These are phyloP conservation scores for Metschnikowia drakensbergensis DNA, from an alignment of 805 yeast genomes.

Conservation along the genomic window DNA sequence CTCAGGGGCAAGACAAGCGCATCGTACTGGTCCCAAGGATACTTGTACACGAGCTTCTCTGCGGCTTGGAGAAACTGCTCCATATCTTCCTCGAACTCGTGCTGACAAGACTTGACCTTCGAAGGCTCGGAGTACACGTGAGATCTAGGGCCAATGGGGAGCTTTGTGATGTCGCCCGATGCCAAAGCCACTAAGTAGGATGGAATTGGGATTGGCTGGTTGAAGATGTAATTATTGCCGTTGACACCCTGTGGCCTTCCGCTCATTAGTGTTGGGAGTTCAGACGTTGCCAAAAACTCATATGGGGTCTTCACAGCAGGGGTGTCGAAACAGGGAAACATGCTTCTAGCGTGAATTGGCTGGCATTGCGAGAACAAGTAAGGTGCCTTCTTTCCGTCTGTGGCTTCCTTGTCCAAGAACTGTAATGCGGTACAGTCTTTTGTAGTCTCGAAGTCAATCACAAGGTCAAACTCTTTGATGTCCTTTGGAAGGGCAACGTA, in stretches of 20 bases:
- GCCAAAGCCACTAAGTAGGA: constrained; percentile 81
- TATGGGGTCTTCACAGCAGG: constrained; percentile 76
- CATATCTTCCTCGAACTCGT: constrained; percentile 77
- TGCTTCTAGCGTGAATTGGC: constrained; percentile 84
- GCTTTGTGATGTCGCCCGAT: constrained; percentile 68
- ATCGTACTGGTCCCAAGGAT: constrained; percentile 83
- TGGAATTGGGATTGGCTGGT: constrained; percentile 82
- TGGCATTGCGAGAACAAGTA: constrained; percentile 86
- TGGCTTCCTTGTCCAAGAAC: constrained; percentile 71
- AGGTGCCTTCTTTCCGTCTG: constrained; percentile 66
- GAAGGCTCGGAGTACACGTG: constrained; percentile 76
- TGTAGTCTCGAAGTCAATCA: constrained; percentile 65
- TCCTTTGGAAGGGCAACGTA: constrained; percentile 23
- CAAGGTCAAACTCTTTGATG: constrained; percentile 23
- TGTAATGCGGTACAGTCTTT: constrained; percentile 77
- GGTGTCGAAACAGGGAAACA: constrained; percentile 89
- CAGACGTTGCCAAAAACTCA: constrained; percentile 55
- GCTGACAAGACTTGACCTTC: constrained; percentile 60
- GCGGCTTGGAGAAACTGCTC: constrained; percentile 78
- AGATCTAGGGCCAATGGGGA: constrained; percentile 81
- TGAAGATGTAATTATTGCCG: constrained; percentile 43
- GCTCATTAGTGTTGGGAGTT: constrained; percentile 67
- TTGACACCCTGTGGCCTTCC: constrained; percentile 44
- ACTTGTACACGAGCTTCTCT: constrained; percentile 68
- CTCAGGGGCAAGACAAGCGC: constrained; percentile 74